Evolutionary conservation across 2,329 filamentous ascomycete genomes (phyloP).

Genomic region (Pyrenochaeta sp.): DNA sequence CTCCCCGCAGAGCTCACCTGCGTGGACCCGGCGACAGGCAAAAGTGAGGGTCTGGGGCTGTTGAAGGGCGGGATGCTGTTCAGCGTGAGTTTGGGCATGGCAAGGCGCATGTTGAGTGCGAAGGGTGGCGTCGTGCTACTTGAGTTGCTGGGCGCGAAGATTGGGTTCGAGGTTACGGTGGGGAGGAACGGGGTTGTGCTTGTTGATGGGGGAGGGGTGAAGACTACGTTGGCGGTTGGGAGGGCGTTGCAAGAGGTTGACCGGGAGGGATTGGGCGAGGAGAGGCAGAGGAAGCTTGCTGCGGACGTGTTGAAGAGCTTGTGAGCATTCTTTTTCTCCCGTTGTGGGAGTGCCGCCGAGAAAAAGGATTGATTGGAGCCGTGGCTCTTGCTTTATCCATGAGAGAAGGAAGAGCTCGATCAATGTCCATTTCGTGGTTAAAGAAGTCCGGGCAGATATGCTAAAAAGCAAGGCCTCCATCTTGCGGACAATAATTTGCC

Average conservation of each 20-base stretch:
- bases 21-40: slow-evolving; percentile 84
- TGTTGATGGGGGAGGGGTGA: slow-evolving; percentile 81
- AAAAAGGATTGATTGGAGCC: background rate
- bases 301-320: slow-evolving; percentile 69
- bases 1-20: slow-evolving; percentile 93
- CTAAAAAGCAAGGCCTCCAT: no score
- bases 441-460: no score
- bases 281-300: slow-evolving; percentile 75
- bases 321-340: no score
- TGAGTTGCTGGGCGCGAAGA: slow-evolving; percentile 80
- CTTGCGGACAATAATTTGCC: no score
- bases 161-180: slow-evolving; percentile 92
- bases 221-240: slow-evolving; percentile 78
- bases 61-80: slow-evolving; percentile 88
- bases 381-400: no score
- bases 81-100: slow-evolving; percentile 78
- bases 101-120: slow-evolving; percentile 74
- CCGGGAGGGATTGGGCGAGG: slow-evolving; percentile 66
- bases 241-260: slow-evolving; percentile 81
- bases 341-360: background rate
- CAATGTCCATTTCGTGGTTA: no score
- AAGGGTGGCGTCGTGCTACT: slow-evolving; percentile 72
- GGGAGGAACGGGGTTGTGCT: slow-evolving; percentile 92
- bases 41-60: slow-evolving; percentile 85
- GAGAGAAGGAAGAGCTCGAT: no score